Conservation (phyloP, 2,329 filamentous ascomycete species). For the Cladobotryum protrusum region DNA sequence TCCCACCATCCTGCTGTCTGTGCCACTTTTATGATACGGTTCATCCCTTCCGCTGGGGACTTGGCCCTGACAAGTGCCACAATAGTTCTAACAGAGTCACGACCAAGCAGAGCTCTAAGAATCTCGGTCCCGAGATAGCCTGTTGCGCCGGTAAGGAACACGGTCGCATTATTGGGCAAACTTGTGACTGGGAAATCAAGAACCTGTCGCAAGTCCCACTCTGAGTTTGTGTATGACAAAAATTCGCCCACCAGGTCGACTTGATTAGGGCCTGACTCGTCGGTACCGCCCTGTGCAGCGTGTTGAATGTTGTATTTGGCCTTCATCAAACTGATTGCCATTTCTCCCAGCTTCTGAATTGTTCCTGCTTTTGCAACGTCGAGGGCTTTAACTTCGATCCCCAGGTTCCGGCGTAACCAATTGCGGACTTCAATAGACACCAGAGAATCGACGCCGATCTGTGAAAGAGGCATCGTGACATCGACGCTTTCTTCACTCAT, state of each 20-base stretch:
- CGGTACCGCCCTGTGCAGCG: background rate
- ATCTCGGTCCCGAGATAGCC: background rate
- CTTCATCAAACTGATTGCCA: conserved; percentile 1
- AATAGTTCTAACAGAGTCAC: background rate
- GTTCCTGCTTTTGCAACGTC: conserved; percentile 2
- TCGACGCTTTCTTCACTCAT: conserved; percentile 3
- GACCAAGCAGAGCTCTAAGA: background rate
- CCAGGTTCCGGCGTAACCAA: conserved; percentile 7
- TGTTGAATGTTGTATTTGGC: background rate
- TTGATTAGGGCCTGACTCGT: background rate
- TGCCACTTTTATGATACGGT: background rate
- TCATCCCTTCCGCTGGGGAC: background rate
- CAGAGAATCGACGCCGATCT: conserved; percentile 11
- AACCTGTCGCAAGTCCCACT: too few relatives aligned
- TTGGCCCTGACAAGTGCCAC: background rate
- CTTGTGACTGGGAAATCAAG: too few relatives aligned
- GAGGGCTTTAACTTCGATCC: background rate
- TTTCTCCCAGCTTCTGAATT: background rate
- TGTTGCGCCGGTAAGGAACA: background rate
- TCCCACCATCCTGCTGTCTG: background rate
- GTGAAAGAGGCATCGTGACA: conserved; percentile 1
- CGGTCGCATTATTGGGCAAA: background rate
- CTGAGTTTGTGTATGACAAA: too few relatives aligned
- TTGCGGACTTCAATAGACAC: conserved; percentile 13
- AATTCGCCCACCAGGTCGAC: too few relatives aligned